phyloP scores from a whole-genome alignment of 176 grass and related monocot species.

The Raddia guianensis region DNA sequence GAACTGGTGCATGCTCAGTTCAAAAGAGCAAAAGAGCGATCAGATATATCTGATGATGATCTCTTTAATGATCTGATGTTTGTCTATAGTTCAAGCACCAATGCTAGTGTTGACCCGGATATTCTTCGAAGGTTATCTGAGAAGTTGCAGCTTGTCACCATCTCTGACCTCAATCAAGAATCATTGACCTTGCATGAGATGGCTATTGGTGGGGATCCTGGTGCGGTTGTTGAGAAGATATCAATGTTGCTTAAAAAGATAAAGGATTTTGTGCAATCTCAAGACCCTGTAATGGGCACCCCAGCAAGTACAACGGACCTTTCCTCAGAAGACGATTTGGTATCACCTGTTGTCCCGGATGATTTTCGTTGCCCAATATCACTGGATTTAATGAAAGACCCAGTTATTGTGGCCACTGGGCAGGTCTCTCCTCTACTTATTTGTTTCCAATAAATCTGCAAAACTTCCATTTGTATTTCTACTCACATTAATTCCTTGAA shows the following conservation, averaged over 20 bases:
- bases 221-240: conserved; percentile 66
- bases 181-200: conserved; percentile 79
- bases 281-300: conserved; percentile 51
- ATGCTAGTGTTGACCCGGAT: conserved; percentile 45
- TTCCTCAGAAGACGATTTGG: conserved; percentile 44
- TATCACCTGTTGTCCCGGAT: conserved; percentile 65
- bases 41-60: conserved; percentile 63
- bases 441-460: conserved; percentile 29
- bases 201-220: conserved; percentile 64
- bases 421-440: conserved; percentile 55
- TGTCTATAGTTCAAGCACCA: conserved; percentile 58
- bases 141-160: conserved; percentile 81
- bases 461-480: conserved; percentile 28
- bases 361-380: conserved; percentile 94
- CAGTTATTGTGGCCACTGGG: conserved; percentile 88
- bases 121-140: conserved; percentile 70
- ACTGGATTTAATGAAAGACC: conserved; percentile 89
- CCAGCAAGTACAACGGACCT: conserved; percentile 30
- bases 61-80: conserved; percentile 78
- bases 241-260: conserved; percentile 78
- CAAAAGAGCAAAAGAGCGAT: conserved; percentile 92
- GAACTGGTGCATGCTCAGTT: conserved; percentile 87
- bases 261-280: conserved; percentile 84
- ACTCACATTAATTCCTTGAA: conserved; percentile 40
- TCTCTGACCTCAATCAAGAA: conserved; percentile 88